These are phyloP conservation scores for Drosera capensis DNA, from an alignment of 148 eudicot genomes.

Conservation along the genomic window DNA sequence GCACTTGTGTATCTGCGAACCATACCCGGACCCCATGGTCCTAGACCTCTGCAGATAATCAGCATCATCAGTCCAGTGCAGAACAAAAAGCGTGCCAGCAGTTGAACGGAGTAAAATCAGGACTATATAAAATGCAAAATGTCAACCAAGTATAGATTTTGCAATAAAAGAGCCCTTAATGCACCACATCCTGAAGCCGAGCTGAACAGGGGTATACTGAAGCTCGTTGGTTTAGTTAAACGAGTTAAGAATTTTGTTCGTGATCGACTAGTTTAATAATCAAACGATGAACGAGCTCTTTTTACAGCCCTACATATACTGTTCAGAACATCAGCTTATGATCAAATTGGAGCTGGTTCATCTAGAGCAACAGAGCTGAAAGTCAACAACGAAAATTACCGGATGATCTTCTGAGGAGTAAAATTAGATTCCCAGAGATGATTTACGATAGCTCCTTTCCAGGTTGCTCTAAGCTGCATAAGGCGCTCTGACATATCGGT, in stretches of 20 bases:
- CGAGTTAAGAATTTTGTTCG: too few species aligned
- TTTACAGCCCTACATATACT: too few species aligned
- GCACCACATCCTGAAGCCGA: too few species aligned
- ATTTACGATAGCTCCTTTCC: constrained; percentile 87
- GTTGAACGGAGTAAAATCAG: not conserved
- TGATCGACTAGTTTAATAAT: too few species aligned
- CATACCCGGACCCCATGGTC: constrained; percentile 85
- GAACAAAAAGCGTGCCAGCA: not conserved
- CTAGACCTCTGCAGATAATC: constrained; percentile 57
- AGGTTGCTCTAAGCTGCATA: constrained; percentile 49
- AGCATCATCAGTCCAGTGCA: not conserved
- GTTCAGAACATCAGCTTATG: too few species aligned
- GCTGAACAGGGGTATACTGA: too few species aligned
- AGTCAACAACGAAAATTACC: constrained; percentile 25
- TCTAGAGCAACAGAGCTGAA: not conserved
- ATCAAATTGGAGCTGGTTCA: too few species aligned
- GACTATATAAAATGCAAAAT: too few species aligned
- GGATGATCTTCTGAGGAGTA: constrained; percentile 74
- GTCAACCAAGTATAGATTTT: too few species aligned
- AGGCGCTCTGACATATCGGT: constrained; percentile 58
- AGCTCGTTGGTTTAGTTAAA: too few species aligned
- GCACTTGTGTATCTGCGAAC: constrained; percentile 76
- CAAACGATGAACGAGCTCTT: too few species aligned
- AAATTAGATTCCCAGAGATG: constrained; percentile 96
- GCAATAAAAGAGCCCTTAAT: too few species aligned